These are phyloP conservation scores for Botryotinia calthae DNA, from an alignment of 2,329 filamentous ascomycete species.

Conservation along the genomic window DNA sequence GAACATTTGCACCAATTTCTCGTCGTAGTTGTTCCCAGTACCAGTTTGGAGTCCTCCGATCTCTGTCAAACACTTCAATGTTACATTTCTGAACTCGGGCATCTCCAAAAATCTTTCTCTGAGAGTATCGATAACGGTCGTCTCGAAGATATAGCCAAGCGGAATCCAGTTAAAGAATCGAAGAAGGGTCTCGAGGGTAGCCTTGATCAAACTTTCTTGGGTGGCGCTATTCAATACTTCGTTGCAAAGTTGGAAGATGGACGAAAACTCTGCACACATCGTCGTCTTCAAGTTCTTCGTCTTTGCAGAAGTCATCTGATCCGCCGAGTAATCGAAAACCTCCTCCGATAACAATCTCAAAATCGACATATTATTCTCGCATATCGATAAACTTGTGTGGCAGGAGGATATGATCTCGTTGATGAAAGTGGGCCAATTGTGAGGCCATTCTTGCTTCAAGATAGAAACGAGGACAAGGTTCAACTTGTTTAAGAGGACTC, in stretches of 20 bases:
- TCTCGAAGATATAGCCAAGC: constrained; percentile 98
- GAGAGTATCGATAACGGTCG: constrained; percentile 89
- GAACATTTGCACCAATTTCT: constrained; percentile 97
- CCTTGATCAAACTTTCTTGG: constrained; percentile 85
- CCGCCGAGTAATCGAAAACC: constrained; percentile 97
- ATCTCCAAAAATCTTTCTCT: constrained; percentile 89
- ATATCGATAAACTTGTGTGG: constrained; percentile 92
- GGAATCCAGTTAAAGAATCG: constrained; percentile 99
- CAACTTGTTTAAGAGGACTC: constrained; percentile 93
- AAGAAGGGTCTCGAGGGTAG: constrained; percentile 92
- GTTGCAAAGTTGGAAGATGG: constrained; percentile 95
- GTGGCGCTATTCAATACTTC: constrained; percentile 90
- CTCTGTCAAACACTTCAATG: constrained; percentile 93
- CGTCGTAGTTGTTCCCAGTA: constrained; percentile 74
- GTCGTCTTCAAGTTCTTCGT: constrained; percentile 95
- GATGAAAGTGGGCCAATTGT: constrained; percentile 99
- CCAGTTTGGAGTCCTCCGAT: constrained; percentile 92
- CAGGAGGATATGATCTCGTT: constrained; percentile 98
- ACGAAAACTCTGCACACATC: constrained; percentile 98
- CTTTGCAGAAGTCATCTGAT: constrained; percentile 99
- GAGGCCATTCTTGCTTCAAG: constrained; percentile 98
- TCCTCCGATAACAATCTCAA: constrained; percentile 93
- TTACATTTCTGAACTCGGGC: constrained; percentile 94
- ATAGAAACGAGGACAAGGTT: constrained; percentile 97
- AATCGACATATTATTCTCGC: constrained; percentile 99